Conservation (phyloP, 805 yeast genomes). For the Candida incommunis region DNA sequence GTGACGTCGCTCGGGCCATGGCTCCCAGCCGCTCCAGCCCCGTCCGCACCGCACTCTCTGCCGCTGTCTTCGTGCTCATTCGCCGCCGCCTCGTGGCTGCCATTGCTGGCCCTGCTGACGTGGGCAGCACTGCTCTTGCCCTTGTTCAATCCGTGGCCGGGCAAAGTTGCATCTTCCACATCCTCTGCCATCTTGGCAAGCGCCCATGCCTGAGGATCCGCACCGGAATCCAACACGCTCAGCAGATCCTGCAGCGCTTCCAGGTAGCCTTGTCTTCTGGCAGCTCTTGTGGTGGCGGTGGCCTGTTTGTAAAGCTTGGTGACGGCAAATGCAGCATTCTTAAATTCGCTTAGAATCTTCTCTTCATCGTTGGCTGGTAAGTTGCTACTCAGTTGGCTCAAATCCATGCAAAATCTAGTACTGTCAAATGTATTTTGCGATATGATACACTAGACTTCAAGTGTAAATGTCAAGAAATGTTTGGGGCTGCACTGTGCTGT, state of each 20-base stretch:
- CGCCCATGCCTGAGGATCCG: slow-evolving; percentile 13
- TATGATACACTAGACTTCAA: no score
- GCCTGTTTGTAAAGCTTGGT: slow-evolving; percentile 16
- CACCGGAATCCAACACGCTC: slow-evolving; percentile 6
- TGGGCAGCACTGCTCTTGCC: background rate
- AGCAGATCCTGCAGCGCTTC: slow-evolving; percentile 13
- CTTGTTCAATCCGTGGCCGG: background rate
- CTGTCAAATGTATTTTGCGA: no score
- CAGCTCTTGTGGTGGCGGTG: slow-evolving; percentile 9
- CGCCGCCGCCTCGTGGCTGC: background rate
- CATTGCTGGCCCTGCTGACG: background rate
- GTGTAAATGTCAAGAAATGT: no score
- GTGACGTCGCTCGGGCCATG: background rate
- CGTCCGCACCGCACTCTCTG: background rate
- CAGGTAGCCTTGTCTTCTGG: slow-evolving; percentile 12
- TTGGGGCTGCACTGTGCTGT: background rate
- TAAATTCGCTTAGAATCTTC: slow-evolving; percentile 12
- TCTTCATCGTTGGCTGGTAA: slow-evolving; percentile 8
- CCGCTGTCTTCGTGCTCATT: background rate
- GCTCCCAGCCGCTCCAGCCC: background rate
- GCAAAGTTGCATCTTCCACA: background rate
- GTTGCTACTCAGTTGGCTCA: background rate
- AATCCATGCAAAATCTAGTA: slow-evolving; percentile 1
- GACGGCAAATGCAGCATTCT: slow-evolving; percentile 16
- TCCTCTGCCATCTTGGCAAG: slow-evolving; percentile 3